A percentile compares a stretch with the other conserved stretches of the same genome.
Evolutionary conservation across 176 grass and related monocot genomes (phyloP).

Genomic region (Oryza coarctata): DNA sequence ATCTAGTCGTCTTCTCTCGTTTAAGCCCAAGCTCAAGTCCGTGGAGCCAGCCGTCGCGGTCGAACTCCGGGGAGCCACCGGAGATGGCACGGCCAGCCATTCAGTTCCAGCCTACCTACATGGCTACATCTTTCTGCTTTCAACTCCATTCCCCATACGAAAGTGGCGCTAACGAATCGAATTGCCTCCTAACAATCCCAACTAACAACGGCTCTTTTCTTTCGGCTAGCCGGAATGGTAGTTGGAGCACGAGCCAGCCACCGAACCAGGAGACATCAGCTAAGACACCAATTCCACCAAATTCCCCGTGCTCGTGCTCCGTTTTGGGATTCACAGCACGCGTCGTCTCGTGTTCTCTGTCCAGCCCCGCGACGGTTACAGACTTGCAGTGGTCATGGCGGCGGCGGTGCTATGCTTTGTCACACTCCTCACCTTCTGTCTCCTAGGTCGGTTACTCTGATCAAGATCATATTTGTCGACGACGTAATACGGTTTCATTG

Average conservation of each 20-base stretch:
- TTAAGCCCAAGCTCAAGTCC: too few species aligned
- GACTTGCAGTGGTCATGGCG: background rate
- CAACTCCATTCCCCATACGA: background rate
- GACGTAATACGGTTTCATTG: background rate
- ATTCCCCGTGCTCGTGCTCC: background rate
- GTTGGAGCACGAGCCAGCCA: background rate
- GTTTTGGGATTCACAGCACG: background rate
- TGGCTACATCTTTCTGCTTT: background rate
- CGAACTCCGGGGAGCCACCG: too few species aligned
- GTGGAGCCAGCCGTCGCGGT: too few species aligned
- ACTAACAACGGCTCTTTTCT: background rate
- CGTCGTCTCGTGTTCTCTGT: background rate
- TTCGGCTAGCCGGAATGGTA: slow-evolving; percentile 2
- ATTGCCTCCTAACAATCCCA: background rate
- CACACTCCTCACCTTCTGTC: slow-evolving; percentile 47
- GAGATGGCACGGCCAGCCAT: too few species aligned
- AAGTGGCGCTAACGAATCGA: background rate
- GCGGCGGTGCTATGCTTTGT: slow-evolving; percentile 45
- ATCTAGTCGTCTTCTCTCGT: too few species aligned
- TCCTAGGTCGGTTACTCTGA: slow-evolving; percentile 42
- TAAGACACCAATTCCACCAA: background rate
- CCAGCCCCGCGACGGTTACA: background rate
- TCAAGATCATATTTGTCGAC: background rate
- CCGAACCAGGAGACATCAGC: background rate
- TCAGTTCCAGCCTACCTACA: too few species aligned